These are phyloP conservation scores for Hysterium pulicare DNA, from an alignment of 2,329 filamentous ascomycete species.

Conservation along the genomic window DNA sequence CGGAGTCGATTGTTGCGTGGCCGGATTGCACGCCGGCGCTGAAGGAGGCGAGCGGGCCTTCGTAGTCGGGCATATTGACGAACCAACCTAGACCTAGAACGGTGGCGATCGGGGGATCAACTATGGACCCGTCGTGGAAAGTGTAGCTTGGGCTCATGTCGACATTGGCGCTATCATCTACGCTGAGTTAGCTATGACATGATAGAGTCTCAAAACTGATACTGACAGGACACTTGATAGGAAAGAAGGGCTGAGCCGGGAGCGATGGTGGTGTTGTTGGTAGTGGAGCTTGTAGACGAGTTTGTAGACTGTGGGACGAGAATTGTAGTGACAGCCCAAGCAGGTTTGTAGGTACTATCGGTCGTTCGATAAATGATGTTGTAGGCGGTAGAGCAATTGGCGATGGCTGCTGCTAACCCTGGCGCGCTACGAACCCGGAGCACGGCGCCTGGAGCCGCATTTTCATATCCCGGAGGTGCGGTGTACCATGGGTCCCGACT, in stretches of 20 bases:
- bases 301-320: slow-evolving; percentile 11
- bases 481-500: slow-evolving; percentile 15
- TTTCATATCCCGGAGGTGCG: slow-evolving; percentile 8
- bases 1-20: slow-evolving; percentile 22
- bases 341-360: slow-evolving; percentile 11
- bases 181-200: slow-evolving; percentile 7
- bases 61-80: slow-evolving; percentile 21
- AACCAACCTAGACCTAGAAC: slow-evolving; percentile 18
- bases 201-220: no score
- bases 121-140: slow-evolving; percentile 6
- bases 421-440: slow-evolving; percentile 13
- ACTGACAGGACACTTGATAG: no score
- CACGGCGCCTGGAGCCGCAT: slow-evolving; percentile 10
- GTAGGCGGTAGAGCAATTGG: slow-evolving; percentile 10
- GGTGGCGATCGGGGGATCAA: slow-evolving; percentile 4
- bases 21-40: slow-evolving; percentile 18
- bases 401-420: slow-evolving; percentile 7
- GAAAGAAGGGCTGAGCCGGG: no score
- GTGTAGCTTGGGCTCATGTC: slow-evolving; percentile 13
- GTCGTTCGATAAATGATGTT: slow-evolving; percentile 17
- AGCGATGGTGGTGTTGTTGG: no score
- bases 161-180: slow-evolving; percentile 12
- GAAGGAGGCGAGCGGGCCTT: slow-evolving; percentile 22
- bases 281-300: slow-evolving; percentile 18
- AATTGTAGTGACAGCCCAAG: slow-evolving; percentile 15